phyloP scores from a whole-genome alignment of 1,139 yeast genomes.

The Zygoascus sp. region DNA sequence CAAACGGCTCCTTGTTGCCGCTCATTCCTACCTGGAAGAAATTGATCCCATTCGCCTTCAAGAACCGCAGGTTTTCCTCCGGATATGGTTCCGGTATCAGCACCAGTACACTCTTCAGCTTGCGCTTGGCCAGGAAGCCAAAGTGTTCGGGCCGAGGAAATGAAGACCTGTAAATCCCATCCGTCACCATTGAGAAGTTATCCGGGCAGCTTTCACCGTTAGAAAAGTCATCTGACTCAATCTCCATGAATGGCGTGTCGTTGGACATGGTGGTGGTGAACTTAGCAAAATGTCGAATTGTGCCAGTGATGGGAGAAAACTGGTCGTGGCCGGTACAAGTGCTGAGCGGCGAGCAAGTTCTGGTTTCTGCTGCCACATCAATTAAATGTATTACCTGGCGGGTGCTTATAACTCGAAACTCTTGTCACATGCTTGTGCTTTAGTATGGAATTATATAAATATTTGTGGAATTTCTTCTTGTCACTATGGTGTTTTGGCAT shows the following conservation, averaged over 20 bases:
- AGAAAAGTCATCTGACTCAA: not conserved
- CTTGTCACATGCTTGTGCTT: too few relatives aligned
- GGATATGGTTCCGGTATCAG: constrained; percentile 93
- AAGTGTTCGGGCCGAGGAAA: constrained; percentile 86
- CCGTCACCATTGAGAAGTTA: constrained; percentile 81
- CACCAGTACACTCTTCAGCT: constrained; percentile 71
- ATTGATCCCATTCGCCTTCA: constrained; percentile 55
- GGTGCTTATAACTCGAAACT: too few relatives aligned
- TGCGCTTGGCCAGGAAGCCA: constrained; percentile 55
- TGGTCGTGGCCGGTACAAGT: too few relatives aligned
- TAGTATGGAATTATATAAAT: too few relatives aligned
- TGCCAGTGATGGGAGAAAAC: too few relatives aligned
- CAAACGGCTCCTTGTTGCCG: constrained; percentile 61
- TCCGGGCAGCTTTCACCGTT: constrained; percentile 50
- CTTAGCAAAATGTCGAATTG: not conserved
- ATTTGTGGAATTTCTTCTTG: too few relatives aligned
- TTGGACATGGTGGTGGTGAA: not conserved
- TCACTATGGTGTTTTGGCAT: too few relatives aligned
- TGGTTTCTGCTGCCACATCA: too few relatives aligned
- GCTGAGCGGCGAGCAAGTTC: too few relatives aligned
- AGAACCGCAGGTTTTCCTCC: constrained; percentile 60
- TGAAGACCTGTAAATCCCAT: constrained; percentile 76
- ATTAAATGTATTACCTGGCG: too few relatives aligned
- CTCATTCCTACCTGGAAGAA: constrained; percentile 88
- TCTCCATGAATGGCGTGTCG: constrained; percentile 2